Conservation (phyloP, 345 rosid species). For the Garcia nutans region DNA sequence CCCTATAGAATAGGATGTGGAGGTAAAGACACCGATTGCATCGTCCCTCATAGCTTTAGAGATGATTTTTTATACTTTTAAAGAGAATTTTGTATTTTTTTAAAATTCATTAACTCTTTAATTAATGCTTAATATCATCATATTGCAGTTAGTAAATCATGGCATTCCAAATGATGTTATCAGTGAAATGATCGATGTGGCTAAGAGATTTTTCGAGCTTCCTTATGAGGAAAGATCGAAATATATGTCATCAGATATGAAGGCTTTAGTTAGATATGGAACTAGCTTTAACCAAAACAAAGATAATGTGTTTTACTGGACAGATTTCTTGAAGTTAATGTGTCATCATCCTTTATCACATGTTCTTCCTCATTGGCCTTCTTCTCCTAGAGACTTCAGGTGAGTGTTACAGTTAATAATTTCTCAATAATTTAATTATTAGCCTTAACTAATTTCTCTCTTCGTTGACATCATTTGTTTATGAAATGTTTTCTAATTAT, state of each 20-base stretch:
- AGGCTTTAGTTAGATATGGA: conserved; percentile 69
- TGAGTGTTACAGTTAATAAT: conserved; percentile 12
- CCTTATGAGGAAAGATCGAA: conserved; percentile 71
- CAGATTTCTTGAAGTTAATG: conserved; percentile 78
- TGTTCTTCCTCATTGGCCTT: conserved; percentile 73
- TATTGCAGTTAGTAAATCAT: conserved; percentile 85
- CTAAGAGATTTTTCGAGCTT: conserved; percentile 66
- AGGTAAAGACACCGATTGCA: too few relatives aligned
- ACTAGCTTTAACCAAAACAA: conserved; percentile 89
- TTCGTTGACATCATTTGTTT: not conserved
- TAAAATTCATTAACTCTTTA: too few relatives aligned
- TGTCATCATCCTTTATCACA: conserved; percentile 57
- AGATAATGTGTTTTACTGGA: conserved; percentile 83
- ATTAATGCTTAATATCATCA: not conserved
- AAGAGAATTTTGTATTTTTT: too few relatives aligned
- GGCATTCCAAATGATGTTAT: conserved; percentile 55
- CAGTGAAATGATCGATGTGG: conserved; percentile 54
- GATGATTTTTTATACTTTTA: too few relatives aligned
- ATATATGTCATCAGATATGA: conserved; percentile 77
- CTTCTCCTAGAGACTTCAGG: conserved; percentile 82
- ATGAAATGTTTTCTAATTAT: not conserved
- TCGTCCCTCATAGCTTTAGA: too few relatives aligned
- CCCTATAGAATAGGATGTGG: too few relatives aligned
- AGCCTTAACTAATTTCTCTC: not conserved
- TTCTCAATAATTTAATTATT: too few relatives aligned